A percentile compares a stretch with the other conserved stretches of the same genome.
These are phyloP conservation scores for Lactarius quietus DNA, from an alignment of 768 basidiomycete species.

Conservation along the genomic window DNA sequence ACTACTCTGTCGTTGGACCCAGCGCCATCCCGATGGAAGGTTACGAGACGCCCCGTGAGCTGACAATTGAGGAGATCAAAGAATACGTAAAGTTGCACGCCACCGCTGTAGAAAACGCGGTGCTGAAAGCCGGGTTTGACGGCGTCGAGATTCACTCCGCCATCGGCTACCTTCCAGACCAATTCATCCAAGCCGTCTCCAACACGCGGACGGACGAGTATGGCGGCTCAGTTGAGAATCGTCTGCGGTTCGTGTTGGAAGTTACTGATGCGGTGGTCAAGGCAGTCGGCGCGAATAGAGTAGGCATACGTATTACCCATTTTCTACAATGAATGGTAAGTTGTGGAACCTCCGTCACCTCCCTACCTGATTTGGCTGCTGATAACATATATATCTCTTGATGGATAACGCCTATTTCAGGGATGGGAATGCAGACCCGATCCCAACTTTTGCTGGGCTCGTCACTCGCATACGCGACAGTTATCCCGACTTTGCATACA, in stretches of 20 bases:
- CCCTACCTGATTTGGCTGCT: too few species aligned
- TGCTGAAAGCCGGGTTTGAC: slow-evolving; percentile 33
- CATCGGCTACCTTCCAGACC: slow-evolving; percentile 35
- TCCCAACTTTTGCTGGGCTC: slow-evolving; percentile 32
- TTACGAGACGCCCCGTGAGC: neutral
- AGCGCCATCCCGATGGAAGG: neutral
- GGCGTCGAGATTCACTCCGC: slow-evolving; percentile 33
- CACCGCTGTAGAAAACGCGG: slow-evolving; percentile 38
- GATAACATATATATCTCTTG: too few species aligned
- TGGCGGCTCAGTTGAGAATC: slow-evolving; percentile 46
- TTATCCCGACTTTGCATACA: slow-evolving; percentile 22
- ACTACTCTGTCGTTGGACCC: neutral
- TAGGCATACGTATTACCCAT: slow-evolving; percentile 37
- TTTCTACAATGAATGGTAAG: slow-evolving; percentile 11
- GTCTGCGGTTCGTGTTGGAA: slow-evolving; percentile 39
- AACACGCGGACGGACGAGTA: slow-evolving; percentile 45
- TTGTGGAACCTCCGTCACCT: neutral
- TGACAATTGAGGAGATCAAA: slow-evolving; percentile 32
- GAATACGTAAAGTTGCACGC: slow-evolving; percentile 31
- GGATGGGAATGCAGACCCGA: slow-evolving; percentile 27
- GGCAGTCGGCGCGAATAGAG: slow-evolving; percentile 38
- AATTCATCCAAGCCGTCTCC: slow-evolving; percentile 36
- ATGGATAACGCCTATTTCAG: neutral
- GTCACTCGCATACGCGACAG: slow-evolving; percentile 28
- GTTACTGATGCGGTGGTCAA: slow-evolving; percentile 36